Evolutionary conservation across 495 filamentous ascomycete genomes (phyloP).

Genomic region (Opeltia flavorubescens): DNA sequence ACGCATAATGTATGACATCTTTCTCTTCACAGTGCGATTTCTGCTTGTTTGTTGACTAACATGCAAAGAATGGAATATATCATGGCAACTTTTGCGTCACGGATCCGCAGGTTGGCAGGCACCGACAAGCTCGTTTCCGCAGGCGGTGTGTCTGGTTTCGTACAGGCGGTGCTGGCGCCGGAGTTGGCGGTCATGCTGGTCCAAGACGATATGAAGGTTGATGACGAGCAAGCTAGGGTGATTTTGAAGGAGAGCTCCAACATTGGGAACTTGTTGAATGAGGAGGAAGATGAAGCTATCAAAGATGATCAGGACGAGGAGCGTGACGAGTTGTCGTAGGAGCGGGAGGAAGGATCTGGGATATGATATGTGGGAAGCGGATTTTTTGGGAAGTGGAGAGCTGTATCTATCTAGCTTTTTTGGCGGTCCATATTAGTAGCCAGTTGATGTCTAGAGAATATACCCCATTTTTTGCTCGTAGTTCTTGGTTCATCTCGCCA

Average conservation of each 20-base stretch:
- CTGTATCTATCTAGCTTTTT: not conserved
- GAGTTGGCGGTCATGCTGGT: constrained; percentile 68
- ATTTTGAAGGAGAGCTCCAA: constrained; percentile 61
- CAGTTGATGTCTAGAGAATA: too few relatives aligned
- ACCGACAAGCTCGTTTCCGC: constrained; percentile 55
- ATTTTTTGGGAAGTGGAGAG: not conserved
- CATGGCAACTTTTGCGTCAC: constrained; percentile 42
- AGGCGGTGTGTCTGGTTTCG: constrained; percentile 57
- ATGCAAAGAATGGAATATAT: constrained; percentile 43
- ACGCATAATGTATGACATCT: constrained; percentile 38
- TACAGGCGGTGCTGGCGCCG: constrained; percentile 76
- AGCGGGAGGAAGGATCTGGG: constrained; percentile 4
- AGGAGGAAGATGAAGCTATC: constrained; percentile 46
- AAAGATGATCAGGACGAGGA: constrained; percentile 30
- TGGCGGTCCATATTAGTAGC: too few relatives aligned
- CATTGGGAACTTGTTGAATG: constrained; percentile 66
- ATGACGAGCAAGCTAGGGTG: constrained; percentile 45
- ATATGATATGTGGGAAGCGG: constrained; percentile 9
- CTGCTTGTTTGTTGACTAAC: constrained; percentile 2
- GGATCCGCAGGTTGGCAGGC: constrained; percentile 47
- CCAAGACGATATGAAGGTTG: constrained; percentile 70
- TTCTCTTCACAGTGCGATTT: not conserved
- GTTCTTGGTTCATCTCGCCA: too few relatives aligned
- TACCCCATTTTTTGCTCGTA: too few relatives aligned
- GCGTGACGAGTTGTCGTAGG: not conserved